phyloP scores from a whole-genome alignment of 2,329 filamentous ascomycete species.

The Trichoderma endophyticum region DNA sequence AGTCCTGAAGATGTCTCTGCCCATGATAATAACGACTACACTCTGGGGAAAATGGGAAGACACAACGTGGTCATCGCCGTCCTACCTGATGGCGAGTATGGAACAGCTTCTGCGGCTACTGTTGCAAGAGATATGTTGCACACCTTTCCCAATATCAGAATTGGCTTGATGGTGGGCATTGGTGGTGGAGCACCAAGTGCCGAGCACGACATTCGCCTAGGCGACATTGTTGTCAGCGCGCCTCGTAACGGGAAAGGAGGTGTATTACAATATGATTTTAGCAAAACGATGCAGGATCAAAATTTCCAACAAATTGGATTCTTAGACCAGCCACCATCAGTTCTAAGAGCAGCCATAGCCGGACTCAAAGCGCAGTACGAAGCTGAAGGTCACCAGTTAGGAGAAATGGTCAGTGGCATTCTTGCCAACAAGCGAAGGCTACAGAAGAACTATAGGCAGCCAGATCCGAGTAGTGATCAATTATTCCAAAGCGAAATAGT shows the following conservation, averaged over 20 bases:
- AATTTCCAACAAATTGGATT: conserved; percentile 16
- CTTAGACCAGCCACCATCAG: conserved; percentile 22
- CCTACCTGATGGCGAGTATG: conserved; percentile 20
- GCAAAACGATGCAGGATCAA: conserved; percentile 18
- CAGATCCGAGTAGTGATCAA: background rate
- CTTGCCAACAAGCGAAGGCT: background rate
- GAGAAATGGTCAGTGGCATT: background rate
- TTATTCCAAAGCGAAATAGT: background rate
- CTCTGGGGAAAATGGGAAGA: conserved; percentile 19
- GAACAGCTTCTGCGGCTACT: conserved; percentile 21
- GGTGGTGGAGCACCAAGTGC: conserved; percentile 34
- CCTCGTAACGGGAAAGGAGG: conserved; percentile 5
- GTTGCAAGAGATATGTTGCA: conserved; percentile 24
- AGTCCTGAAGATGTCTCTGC: background rate
- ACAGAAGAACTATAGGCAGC: background rate
- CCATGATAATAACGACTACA: conserved; percentile 1
- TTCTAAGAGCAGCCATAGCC: conserved; percentile 13
- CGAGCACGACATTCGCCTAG: conserved; percentile 33
- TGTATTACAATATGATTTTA: conserved; percentile 23
- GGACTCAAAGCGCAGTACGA: background rate
- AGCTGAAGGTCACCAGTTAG: background rate
- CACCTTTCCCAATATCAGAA: conserved; percentile 20
- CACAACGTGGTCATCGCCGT: conserved; percentile 25
- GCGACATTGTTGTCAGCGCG: conserved; percentile 9
- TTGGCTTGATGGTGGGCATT: conserved; percentile 23